These are phyloP conservation scores for Trichoderma sp. DNA, from an alignment of 2,329 filamentous ascomycete genomes.

Conservation along the genomic window DNA sequence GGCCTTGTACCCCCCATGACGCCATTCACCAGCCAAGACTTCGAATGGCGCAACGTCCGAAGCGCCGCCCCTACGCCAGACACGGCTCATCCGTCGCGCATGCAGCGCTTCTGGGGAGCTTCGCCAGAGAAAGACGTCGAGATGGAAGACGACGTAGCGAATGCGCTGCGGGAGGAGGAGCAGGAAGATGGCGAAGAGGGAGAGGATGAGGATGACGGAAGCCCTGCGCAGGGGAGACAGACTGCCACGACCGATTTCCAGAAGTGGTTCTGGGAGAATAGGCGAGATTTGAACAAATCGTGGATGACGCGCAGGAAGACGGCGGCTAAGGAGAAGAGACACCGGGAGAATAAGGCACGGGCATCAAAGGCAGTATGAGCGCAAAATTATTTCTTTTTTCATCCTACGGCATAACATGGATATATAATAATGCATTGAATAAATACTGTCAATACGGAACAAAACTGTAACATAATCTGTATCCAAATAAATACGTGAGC, in stretches of 20 bases:
- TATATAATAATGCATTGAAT: neutral
- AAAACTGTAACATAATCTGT: neutral
- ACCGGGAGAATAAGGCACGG: constrained; percentile 61
- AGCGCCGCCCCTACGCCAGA: constrained; percentile 95
- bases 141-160: constrained; percentile 44
- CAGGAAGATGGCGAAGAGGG: constrained; percentile 30
- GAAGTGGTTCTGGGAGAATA: constrained; percentile 66
- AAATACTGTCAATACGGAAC: neutral
- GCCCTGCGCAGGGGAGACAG: constrained; percentile 21
- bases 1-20: constrained; percentile 70
- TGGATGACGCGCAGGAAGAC: constrained; percentile 65
- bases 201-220: constrained; percentile 26
- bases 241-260: constrained; percentile 54
- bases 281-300: constrained; percentile 61
- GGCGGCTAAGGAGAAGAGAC: constrained; percentile 64
- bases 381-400: neutral
- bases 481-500: neutral
- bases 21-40: constrained; percentile 76
- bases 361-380: constrained; percentile 40
- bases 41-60: constrained; percentile 70
- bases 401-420: neutral
- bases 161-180: constrained; percentile 33
- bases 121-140: constrained; percentile 32
- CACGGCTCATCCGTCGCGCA: constrained; percentile 72
- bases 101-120: constrained; percentile 56